Percentiles rank a stretch among this genome's conserved stretches.
Evolutionary conservation across 2,329 filamentous ascomycete species (phyloP).

Genomic region (Xylaria multiplex): DNA sequence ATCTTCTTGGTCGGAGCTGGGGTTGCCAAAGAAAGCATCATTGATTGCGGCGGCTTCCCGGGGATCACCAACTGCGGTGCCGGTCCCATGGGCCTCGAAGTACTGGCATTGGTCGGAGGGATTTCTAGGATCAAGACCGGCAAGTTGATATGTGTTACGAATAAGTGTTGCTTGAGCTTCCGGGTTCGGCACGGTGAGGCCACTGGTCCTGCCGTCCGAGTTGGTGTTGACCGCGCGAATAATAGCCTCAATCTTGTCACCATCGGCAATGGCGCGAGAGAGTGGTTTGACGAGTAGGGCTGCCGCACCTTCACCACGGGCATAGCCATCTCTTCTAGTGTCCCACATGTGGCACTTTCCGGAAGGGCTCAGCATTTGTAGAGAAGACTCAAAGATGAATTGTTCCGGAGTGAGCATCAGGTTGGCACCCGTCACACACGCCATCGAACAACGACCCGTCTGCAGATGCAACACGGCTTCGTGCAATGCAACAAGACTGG

Average conservation of each 20-base stretch:
- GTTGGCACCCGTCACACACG: conserved; percentile 57
- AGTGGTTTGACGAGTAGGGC: conserved; percentile 63
- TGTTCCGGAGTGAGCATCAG: conserved; percentile 57
- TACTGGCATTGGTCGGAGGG: conserved; percentile 55
- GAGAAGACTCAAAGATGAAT: conserved; percentile 55
- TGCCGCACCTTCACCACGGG: conserved; percentile 65
- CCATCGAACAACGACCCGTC: conserved; percentile 52
- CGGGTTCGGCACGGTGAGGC: conserved; percentile 64
- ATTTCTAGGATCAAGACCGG: conserved; percentile 53
- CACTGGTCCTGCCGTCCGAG: conserved; percentile 61
- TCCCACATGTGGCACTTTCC: conserved; percentile 62
- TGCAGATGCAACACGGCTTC: conserved; percentile 54
- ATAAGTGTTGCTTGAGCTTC: conserved; percentile 58
- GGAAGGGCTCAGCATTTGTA: conserved; percentile 58
- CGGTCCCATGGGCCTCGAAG: conserved; percentile 59
- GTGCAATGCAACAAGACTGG: conserved; percentile 52
- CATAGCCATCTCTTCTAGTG: conserved; percentile 63
- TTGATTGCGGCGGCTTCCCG: conserved; percentile 57
- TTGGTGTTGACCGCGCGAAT: conserved; percentile 61
- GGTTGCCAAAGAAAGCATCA: conserved; percentile 52
- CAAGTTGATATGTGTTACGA: conserved; percentile 54
- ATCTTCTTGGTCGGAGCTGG: conserved; percentile 3
- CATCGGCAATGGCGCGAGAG: conserved; percentile 61
- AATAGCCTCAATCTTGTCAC: conserved; percentile 57
- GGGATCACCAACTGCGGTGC: conserved; percentile 54